Base-by-base conservation (phyloP, 805 yeast genomes). In the Saturnispora saitoi region DNA sequence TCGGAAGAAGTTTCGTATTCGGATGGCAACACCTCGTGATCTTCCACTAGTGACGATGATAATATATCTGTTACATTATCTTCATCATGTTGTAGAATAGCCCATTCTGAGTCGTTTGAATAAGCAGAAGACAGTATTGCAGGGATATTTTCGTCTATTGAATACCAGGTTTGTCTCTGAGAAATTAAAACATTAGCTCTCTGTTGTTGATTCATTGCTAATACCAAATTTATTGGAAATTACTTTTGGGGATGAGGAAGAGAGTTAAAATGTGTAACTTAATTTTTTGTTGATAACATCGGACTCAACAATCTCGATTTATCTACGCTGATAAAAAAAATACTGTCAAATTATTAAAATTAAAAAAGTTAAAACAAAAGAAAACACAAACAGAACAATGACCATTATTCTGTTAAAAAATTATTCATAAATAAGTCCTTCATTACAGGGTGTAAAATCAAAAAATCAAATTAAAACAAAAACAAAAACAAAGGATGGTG, bases 41-140 rank as follows among this genome's bases (percentile, higher is more conserved):
- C 38, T 9, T 34, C 38, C 7, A 34, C 19, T 4, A 34, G 15
- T 17, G 38, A 34, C 10, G 37, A 38, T 4, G 48, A 46, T 28
- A 46, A 39, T 20, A 46, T 39, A 34, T 46, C 47, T 12, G 41
- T 17, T 9, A 17, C 17, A 31, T 42, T 20, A 12, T 34, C 28
- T 24, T 24, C 17, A 17, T 34, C 19, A n/a, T 46, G 19, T 12
- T 32, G 42, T 6, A 44, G 37, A 28, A 44, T 44, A 28, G 41
- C 34, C 47, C 47, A 44, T 36, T 44, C 47, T 28, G 47, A 44
- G 28, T 28, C 42, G 12, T 34, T 34, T 19, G 47, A 44, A 22
- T 26, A 26, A 9, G 31, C 43, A 2, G 24, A 17, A 14, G 32
- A 40, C 43, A 40, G 43, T n/a, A 29, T 24, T 17, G 43, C 17